These are phyloP conservation scores for Lipomyces anomalus DNA, from an alignment of 805 yeast species.

Conservation along the genomic window DNA sequence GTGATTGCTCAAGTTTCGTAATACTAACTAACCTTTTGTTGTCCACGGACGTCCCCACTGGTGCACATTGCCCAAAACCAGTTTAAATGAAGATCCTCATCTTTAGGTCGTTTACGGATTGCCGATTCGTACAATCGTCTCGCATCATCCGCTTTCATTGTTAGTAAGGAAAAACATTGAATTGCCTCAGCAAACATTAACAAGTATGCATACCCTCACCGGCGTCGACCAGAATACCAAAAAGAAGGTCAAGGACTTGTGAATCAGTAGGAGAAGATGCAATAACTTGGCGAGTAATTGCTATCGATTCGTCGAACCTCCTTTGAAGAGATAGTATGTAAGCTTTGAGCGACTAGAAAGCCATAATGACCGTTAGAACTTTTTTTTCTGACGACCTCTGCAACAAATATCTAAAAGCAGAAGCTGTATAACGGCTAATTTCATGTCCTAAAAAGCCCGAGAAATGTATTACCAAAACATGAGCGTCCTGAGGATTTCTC, in stretches of 20 bases:
- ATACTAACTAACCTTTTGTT: conserved; percentile 5
- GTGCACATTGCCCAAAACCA: conserved; percentile 24
- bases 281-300: conserved; percentile 9
- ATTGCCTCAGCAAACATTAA: neutral
- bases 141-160: conserved; percentile 12
- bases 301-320: conserved; percentile 14
- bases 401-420: no score
- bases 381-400: no score
- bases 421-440: no score
- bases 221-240: conserved; percentile 13
- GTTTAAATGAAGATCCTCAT: conserved; percentile 9
- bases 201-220: conserved; percentile 8
- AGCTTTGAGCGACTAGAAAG: conserved; percentile 15
- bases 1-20: neutral
- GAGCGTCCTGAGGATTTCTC: conserved; percentile 20
- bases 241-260: conserved; percentile 16
- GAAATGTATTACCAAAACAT: conserved; percentile 14
- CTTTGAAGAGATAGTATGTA: conserved; percentile 18
- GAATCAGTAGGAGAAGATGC: conserved; percentile 10
- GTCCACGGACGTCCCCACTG: conserved; percentile 22
- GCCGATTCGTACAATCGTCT: conserved; percentile 16
- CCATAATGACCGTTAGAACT: no score
- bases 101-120: conserved; percentile 17
- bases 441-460: no score
- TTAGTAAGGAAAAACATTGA: neutral